A percentile compares a stretch with the other conserved stretches of the same genome.
Evolutionary conservation across 305 asterid species (phyloP).

Genomic region (Fraxinus velutina): DNA sequence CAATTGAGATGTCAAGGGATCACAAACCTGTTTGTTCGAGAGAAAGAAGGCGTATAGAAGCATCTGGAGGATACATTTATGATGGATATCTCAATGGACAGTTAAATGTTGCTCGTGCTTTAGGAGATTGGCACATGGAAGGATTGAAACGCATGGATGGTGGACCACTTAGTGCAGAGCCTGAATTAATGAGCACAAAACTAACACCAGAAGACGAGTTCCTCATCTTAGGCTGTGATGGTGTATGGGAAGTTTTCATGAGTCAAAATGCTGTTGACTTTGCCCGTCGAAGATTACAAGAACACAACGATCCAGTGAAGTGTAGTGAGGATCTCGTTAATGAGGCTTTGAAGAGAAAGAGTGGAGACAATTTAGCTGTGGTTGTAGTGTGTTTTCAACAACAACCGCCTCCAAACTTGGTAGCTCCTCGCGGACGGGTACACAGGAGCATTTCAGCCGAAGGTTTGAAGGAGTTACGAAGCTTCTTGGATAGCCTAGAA

Average conservation of each 20-base stretch:
- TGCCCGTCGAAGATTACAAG: constrained; percentile 85
- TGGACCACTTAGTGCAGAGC: constrained; percentile 94
- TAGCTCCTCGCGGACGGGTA: constrained; percentile 71
- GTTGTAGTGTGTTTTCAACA: constrained; percentile 84
- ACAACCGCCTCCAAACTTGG: constrained; percentile 71
- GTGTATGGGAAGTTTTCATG: constrained; percentile 90
- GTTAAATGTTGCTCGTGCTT: constrained; percentile 89
- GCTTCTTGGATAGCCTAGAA: constrained; percentile 69
- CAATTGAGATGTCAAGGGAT: constrained; percentile 95
- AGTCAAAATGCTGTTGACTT: constrained; percentile 94
- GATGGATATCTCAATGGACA: constrained; percentile 95
- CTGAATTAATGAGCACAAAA: constrained; percentile 70
- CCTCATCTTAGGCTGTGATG: constrained; percentile 92
- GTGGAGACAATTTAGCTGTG: constrained; percentile 75
- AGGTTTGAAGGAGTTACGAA: constrained; percentile 81
- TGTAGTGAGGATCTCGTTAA: constrained; percentile 82
- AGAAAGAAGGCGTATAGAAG: constrained; percentile 76
- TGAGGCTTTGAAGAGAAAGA: constrained; percentile 88
- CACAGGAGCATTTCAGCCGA: constrained; percentile 90
- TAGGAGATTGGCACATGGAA: constrained; percentile 98
- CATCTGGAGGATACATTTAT: constrained; percentile 78
- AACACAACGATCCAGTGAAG: constrained; percentile 73
- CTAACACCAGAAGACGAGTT: constrained; percentile 86
- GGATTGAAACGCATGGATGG: constrained; percentile 63
- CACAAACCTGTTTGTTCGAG: constrained; percentile 65